Evolutionary conservation across 2,329 filamentous ascomycete genomes (phyloP), one percentile per base, ranked within the genome.

Genomic region (Thelonectria discophora): DNA sequence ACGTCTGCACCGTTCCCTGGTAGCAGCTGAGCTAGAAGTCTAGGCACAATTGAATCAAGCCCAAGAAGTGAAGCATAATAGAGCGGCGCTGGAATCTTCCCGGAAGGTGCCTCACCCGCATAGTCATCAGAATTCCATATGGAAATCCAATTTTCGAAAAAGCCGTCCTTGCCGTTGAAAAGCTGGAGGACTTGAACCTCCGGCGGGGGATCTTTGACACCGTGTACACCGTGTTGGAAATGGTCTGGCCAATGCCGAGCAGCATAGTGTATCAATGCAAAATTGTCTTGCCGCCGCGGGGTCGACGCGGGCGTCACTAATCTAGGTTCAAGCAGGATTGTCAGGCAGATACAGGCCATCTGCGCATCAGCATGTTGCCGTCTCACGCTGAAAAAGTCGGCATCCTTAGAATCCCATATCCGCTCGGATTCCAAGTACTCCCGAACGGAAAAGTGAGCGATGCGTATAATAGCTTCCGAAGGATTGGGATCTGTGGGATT

Each of bases 361-460:
- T n/a, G n/a, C n/a, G 17, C 17, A 18, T 62, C 21, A 9, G 50
- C 55, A 27, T 53, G 13, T 10, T 12, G n/a, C 12, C 18, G 15
- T 17, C 10, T 32, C 3, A 58, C 39, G 10, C 50, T 5, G 20
- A 48, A 49, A 5, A 20, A 15, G 3, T 45, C 27, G 8, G 21
- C 48, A 13, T 49, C 37, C 15, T 42, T 7, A 20, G 15, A 15
- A 10, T 39, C n/a, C 4, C 15, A 13, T 5, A 62, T 62, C 13
- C 55, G 32, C 6, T 47, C 27, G 4, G 64, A 66, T 24, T 60
- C 58, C 11, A 66, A 42, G 20, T 62, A 64, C 40, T 66, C 62
- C 27, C 50, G n/a, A n/a, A n/a, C n/a, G n/a, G n/a, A n/a, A n/a
- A n/a, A n/a, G n/a, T n/a, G n/a, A n/a, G n/a, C n/a, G n/a, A 64